phyloP scores from a whole-genome alignment of 208 protist species.

The Kentomonas sorsogonicus region DNA sequence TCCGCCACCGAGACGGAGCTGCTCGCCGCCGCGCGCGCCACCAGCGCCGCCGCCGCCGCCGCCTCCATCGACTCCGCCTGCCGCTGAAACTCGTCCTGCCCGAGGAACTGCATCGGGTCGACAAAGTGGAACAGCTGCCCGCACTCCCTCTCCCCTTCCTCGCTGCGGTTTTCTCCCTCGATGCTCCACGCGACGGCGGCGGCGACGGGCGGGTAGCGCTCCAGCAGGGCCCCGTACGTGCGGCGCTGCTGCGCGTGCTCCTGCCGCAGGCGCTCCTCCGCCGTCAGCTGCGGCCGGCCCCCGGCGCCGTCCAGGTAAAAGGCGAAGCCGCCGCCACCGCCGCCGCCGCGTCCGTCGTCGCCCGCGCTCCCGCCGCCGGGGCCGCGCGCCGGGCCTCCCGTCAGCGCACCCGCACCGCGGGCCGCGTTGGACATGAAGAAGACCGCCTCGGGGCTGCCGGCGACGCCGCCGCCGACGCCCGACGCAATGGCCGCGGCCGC shows the following conservation, averaged over 20 bases:
- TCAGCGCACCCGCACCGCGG: slow-evolving; percentile 45
- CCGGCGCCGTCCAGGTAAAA: slow-evolving; percentile 65
- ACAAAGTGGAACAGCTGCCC: slow-evolving; percentile 73
- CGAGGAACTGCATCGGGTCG: slow-evolving; percentile 53
- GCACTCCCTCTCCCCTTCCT: slow-evolving; percentile 5
- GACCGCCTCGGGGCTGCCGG: slow-evolving; percentile 23
- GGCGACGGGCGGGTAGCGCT: slow-evolving; percentile 66
- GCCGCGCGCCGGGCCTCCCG: slow-evolving; percentile 10
- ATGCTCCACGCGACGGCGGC: slow-evolving; percentile 56
- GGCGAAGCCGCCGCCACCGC: slow-evolving; percentile 21
- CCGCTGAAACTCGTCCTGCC: slow-evolving; percentile 19
- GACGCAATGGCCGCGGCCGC: slow-evolving; percentile 17
- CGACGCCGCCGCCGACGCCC: slow-evolving; percentile 23
- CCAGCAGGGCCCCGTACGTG: slow-evolving; percentile 33
- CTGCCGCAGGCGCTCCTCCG: slow-evolving; percentile 16
- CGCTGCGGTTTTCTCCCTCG: slow-evolving; percentile 19
- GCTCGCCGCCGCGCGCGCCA: neutral
- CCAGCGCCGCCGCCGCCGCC: slow-evolving; percentile 13
- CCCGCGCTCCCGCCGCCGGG: slow-evolving; percentile 4
- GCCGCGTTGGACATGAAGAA: slow-evolving; percentile 66
- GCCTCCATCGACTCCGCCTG: slow-evolving; percentile 16
- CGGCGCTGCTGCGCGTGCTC: slow-evolving; percentile 21
- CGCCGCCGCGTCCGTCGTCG: slow-evolving; percentile 6
- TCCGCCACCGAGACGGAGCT: slow-evolving; percentile 25
- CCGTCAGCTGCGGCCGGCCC: slow-evolving; percentile 16